These are phyloP conservation scores for Chaetomium tenue DNA, from an alignment of 495 filamentous ascomycete genomes.

Conservation along the genomic window DNA sequence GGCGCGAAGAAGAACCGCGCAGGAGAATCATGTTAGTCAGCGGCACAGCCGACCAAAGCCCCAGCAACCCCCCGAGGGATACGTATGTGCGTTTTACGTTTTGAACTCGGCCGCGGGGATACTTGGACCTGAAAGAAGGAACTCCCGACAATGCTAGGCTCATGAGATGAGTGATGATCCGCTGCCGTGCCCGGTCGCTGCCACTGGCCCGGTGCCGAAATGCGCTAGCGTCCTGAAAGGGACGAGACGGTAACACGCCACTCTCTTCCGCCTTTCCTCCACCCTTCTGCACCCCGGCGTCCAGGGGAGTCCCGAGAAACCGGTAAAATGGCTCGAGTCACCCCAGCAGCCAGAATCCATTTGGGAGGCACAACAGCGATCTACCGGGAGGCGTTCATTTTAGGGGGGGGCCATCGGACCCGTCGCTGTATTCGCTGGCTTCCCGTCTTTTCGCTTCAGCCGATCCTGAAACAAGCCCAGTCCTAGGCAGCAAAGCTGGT, in stretches of 20 bases:
- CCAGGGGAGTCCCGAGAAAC: conserved; percentile 10
- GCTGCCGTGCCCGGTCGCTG: not conserved
- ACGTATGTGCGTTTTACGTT: not conserved
- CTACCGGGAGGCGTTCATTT: conserved; percentile 2
- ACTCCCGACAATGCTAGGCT: not conserved
- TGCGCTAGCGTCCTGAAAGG: not conserved
- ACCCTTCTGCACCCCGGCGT: not conserved
- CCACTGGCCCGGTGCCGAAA: not conserved
- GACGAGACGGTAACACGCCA: not conserved
- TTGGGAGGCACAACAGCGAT: conserved; percentile 16
- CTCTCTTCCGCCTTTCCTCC: not conserved
- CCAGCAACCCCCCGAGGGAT: not conserved
- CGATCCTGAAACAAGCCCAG: not conserved
- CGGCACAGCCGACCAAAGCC: conserved; percentile 1
- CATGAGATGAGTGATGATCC: not conserved
- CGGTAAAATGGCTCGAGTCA: conserved; percentile 3
- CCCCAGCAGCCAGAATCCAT: not conserved
- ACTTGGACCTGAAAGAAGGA: not conserved
- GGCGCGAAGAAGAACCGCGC: conserved; percentile 5
- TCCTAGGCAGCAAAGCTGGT: not conserved
- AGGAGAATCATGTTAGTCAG: not conserved
- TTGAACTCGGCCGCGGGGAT: not conserved
- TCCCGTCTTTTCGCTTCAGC: not conserved
- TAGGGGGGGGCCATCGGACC: not conserved
- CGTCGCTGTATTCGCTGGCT: not conserved